Conservation (phyloP, 2,329 filamentous ascomycete genomes). For the Periconia digitata region DNA sequence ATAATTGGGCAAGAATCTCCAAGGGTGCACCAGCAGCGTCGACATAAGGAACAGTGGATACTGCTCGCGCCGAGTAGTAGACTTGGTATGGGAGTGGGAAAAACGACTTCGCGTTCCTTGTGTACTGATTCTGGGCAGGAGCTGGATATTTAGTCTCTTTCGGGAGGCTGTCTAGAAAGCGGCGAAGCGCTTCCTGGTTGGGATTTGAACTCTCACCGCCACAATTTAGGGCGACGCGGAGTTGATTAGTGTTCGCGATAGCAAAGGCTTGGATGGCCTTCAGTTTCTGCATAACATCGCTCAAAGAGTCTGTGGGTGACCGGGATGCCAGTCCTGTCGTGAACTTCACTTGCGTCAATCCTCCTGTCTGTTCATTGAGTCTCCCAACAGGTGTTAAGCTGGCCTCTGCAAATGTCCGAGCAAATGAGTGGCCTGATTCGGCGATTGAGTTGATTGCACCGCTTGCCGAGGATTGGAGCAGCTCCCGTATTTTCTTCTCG, state of each 20-base stretch:
- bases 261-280: conserved; percentile 82
- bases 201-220: conserved; percentile 68
- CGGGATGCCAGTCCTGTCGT: conserved; percentile 77
- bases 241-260: conserved; percentile 64
- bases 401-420: conserved; percentile 80
- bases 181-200: conserved; percentile 71
- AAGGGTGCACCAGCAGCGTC: conserved; percentile 75
- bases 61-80: conserved; percentile 83
- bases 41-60: conserved; percentile 83
- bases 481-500: conserved; percentile 77
- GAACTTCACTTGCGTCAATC: conserved; percentile 86
- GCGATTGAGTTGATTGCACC: conserved; percentile 91
- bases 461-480: conserved; percentile 83
- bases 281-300: conserved; percentile 77
- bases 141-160: conserved; percentile 28
- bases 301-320: conserved; percentile 67
- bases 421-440: conserved; percentile 84
- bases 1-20: conserved; percentile 84
- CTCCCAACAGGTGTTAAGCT: conserved; percentile 72
- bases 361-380: conserved; percentile 80
- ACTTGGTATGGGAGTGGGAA: conserved; percentile 97
- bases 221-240: conserved; percentile 85
- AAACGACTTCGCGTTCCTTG: conserved; percentile 68
- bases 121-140: conserved; percentile 39
- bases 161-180: conserved; percentile 69